Percentiles rank a stretch among this genome's conserved stretches.
Conservation (phyloP, 306 rosid genomes). For the Quercus engelmannii region DNA sequence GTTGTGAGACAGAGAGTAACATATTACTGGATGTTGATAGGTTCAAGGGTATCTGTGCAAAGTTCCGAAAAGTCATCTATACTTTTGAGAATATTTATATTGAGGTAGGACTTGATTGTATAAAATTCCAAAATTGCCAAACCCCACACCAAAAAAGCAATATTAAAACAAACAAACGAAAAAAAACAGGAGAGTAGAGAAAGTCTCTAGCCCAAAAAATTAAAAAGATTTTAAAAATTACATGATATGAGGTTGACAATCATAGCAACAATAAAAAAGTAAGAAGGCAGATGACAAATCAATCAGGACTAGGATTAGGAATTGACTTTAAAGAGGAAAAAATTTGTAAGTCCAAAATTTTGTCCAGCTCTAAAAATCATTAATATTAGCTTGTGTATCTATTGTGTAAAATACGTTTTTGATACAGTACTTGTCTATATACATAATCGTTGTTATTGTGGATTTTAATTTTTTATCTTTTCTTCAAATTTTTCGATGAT, state of each 20-base stretch:
- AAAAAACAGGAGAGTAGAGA: neutral
- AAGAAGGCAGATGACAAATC: too few species aligned
- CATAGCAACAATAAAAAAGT: too few species aligned
- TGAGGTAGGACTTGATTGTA: neutral
- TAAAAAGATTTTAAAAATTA: neutral
- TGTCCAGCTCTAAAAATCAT: too few species aligned
- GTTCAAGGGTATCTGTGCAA: constrained; percentile 15
- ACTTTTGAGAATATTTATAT: constrained; percentile 29
- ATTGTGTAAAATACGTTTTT: too few species aligned
- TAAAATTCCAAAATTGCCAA: neutral
- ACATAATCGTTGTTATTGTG: too few species aligned
- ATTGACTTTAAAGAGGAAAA: too few species aligned
- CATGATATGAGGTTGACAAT: neutral
- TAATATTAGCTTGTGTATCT: too few species aligned
- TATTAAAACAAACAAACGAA: neutral
- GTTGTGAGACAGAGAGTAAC: constrained; percentile 12
- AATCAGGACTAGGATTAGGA: too few species aligned
- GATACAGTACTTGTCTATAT: too few species aligned
- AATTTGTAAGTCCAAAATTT: too few species aligned
- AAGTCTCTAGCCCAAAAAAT: neutral
- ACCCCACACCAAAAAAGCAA: neutral
- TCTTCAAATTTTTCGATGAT: too few species aligned
- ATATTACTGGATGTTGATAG: constrained; percentile 27
- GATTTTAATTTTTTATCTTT: too few species aligned
- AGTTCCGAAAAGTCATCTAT: constrained; percentile 31